Evolutionary conservation across 1,284 basidiomycete species (phyloP).

Genomic region (Cutaneotrichosporon dermatis): DNA sequence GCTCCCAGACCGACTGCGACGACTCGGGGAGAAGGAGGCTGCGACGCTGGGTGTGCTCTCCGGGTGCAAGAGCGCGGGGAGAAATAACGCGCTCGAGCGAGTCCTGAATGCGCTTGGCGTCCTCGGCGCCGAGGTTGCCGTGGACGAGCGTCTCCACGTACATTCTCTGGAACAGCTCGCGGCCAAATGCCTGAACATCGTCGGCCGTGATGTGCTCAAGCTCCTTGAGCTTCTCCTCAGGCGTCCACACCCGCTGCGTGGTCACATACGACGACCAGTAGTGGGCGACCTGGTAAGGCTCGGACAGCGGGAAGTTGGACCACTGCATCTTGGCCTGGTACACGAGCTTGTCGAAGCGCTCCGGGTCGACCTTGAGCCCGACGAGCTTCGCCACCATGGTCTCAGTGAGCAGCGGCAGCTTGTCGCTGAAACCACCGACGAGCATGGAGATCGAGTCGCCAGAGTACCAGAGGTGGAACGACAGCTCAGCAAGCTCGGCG

Average conservation of each 20-base stretch:
- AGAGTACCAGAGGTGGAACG: conserved; percentile 67
- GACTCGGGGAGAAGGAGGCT: conserved; percentile 64
- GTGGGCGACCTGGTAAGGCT: conserved; percentile 76
- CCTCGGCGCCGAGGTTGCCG: conserved; percentile 80
- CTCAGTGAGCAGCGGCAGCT: conserved; percentile 71
- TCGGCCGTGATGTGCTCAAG: conserved; percentile 64
- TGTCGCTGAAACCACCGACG: conserved; percentile 90
- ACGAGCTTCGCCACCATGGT: conserved; percentile 71
- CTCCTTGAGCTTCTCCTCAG: conserved; percentile 74
- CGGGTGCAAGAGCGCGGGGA: conserved; percentile 56
- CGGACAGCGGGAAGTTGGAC: conserved; percentile 81
- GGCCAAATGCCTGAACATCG: conserved; percentile 67
- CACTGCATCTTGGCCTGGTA: conserved; percentile 67
- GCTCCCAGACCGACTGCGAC: conserved; percentile 66
- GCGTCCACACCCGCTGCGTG: conserved; percentile 69
- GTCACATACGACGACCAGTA: conserved; percentile 72
- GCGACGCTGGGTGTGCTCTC: conserved; percentile 58
- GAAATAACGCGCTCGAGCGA: conserved; percentile 66
- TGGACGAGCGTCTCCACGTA: conserved; percentile 73
- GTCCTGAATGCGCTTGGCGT: conserved; percentile 69
- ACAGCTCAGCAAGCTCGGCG: conserved; percentile 84
- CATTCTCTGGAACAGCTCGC: conserved; percentile 62
- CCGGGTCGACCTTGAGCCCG: conserved; percentile 62
- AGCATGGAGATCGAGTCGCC: conserved; percentile 66
- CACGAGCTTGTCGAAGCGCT: conserved; percentile 75